Evolutionary conservation across 805 yeast species (phyloP).

Genomic region (Starmerella khaoyaiensis): DNA sequence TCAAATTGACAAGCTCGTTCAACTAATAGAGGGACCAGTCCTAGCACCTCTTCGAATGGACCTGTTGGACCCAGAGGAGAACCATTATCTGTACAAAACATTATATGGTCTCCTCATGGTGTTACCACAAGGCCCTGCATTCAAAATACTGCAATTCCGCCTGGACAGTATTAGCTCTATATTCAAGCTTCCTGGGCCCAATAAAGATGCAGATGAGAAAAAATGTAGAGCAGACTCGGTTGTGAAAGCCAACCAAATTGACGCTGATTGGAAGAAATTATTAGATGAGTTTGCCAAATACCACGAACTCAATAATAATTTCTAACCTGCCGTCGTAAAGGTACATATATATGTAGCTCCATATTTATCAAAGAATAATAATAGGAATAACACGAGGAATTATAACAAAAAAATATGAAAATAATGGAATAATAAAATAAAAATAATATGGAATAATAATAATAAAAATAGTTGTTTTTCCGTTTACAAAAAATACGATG

Average conservation of each 20-base stretch:
- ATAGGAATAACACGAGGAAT: too few relatives aligned
- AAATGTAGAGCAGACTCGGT: background rate
- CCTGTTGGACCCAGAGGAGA: slow-evolving; percentile 70
- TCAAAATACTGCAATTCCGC: slow-evolving; percentile 65
- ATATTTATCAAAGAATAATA: too few relatives aligned
- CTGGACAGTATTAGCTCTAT: slow-evolving; percentile 42
- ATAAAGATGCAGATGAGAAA: background rate
- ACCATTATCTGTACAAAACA: slow-evolving; percentile 73
- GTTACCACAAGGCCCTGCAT: slow-evolving; percentile 86
- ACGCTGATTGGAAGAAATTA: slow-evolving; percentile 6
- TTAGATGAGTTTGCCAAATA: background rate
- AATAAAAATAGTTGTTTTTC: background rate
- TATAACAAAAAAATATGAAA: too few relatives aligned
- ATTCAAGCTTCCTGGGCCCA: slow-evolving; percentile 25
- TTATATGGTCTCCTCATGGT: slow-evolving; percentile 87
- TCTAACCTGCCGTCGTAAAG: too few relatives aligned
- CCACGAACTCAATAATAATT: too few relatives aligned
- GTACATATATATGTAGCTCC: too few relatives aligned
- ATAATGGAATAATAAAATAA: too few relatives aligned
- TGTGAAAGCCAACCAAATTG: background rate
- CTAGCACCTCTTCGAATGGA: slow-evolving; percentile 78
- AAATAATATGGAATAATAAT: background rate
- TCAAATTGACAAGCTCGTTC: slow-evolving; percentile 81
- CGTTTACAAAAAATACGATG: background rate
- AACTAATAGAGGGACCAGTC: slow-evolving; percentile 81